phyloP scores from a whole-genome alignment of 495 filamentous ascomycete genomes.

The Aspergillus affinis region DNA sequence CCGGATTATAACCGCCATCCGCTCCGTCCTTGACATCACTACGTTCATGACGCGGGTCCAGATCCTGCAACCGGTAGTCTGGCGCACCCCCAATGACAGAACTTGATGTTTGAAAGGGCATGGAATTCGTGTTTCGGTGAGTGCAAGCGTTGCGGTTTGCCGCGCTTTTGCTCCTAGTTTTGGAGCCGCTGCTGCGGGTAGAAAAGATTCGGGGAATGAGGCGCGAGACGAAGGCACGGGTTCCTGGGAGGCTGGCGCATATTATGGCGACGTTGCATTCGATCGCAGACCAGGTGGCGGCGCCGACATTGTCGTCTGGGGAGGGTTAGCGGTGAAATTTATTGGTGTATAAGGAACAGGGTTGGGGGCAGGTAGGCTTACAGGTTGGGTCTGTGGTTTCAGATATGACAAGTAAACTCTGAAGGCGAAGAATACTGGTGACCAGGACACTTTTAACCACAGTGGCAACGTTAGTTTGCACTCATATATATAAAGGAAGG shows the following conservation, averaged over 20 bases:
- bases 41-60: neutral
- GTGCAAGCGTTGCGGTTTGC: conserved; percentile 20
- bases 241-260: conserved; percentile 56
- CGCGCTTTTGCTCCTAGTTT: conserved; percentile 26
- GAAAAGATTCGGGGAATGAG: conserved; percentile 38
- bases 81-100: conserved; percentile 18
- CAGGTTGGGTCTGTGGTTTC: conserved; percentile 50
- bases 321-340: conserved; percentile 1
- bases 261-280: conserved; percentile 59
- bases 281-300: conserved; percentile 56
- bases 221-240: conserved; percentile 48
- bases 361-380: conserved; percentile 4
- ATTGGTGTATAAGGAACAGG: conserved; percentile 1
- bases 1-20: neutral
- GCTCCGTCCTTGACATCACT: neutral
- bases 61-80: conserved; percentile 24
- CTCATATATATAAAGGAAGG: neutral
- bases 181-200: conserved; percentile 31
- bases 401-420: conserved; percentile 44
- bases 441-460: conserved; percentile 45
- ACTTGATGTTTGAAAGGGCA: conserved; percentile 26
- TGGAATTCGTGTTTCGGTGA: conserved; percentile 15
- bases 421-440: conserved; percentile 54
- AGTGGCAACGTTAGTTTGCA: conserved; percentile 13
- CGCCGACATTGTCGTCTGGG: conserved; percentile 51